Conservation (phyloP, 176 grass and related monocot genomes). For the Carex myosuroides region DNA sequence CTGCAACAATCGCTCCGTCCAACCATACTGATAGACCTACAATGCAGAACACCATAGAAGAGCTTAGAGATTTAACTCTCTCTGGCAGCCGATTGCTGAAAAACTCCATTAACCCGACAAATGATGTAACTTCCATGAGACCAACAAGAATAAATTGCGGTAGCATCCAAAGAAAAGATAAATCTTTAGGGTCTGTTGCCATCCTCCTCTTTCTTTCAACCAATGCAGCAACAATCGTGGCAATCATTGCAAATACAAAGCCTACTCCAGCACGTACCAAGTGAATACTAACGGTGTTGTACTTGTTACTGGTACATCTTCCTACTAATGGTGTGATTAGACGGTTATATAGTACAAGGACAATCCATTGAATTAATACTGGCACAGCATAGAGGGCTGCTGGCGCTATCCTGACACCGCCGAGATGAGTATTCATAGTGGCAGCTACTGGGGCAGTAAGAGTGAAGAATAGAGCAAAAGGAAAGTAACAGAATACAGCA, state of each 20-base stretch:
- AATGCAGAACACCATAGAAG: conserved; percentile 56
- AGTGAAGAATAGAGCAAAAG: conserved; percentile 47
- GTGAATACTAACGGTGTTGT: neutral
- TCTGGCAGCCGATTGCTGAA: conserved; percentile 53
- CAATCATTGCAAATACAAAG: conserved; percentile 29
- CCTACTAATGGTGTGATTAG: neutral
- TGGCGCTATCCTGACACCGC: conserved; percentile 30
- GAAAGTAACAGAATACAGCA: conserved; percentile 37
- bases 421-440: conserved; percentile 39
- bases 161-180: conserved; percentile 16
- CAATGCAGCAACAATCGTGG: conserved; percentile 25
- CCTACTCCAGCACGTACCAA: conserved; percentile 33
- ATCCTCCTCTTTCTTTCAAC: conserved; percentile 17
- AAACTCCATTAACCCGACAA: conserved; percentile 55
- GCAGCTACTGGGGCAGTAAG: conserved; percentile 55
- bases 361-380: conserved; percentile 44
- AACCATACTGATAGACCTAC: conserved; percentile 37
- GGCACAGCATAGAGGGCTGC: conserved; percentile 62
- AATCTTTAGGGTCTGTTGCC: neutral
- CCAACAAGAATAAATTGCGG: conserved; percentile 49
- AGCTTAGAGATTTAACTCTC: conserved; percentile 51
- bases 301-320: neutral
- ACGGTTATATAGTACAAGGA: conserved; percentile 19
- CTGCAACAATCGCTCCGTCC: conserved; percentile 30
- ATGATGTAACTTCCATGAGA: conserved; percentile 53